Conservation (phyloP, 1,139 yeast species). For the Kodamaea sp. region DNA sequence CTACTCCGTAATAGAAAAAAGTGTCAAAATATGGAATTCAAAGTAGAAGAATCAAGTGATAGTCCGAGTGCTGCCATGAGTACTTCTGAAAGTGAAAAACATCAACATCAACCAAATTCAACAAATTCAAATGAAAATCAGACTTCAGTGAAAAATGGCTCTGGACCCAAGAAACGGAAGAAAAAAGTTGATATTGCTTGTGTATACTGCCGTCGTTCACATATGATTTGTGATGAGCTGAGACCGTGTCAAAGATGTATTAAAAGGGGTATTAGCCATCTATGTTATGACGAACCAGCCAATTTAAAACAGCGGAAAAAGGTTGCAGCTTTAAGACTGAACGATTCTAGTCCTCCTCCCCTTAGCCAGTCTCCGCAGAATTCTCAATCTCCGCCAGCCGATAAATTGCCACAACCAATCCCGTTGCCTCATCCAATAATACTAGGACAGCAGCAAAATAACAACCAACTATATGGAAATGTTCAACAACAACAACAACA, state of each 20-base stretch:
- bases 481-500: conserved; percentile 6
- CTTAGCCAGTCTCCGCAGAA: conserved; percentile 5
- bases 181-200: conserved; percentile 72
- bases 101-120: no score
- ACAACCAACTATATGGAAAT: neutral
- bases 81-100: neutral
- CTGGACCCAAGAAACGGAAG: conserved; percentile 26
- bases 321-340: conserved; percentile 27
- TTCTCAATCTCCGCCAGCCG: conserved; percentile 8
- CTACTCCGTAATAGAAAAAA: neutral
- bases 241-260: conserved; percentile 89
- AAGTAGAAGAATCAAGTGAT: neutral
- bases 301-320: conserved; percentile 41
- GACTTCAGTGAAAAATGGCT: neutral
- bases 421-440: conserved; percentile 8
- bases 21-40: neutral
- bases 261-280: conserved; percentile 82
- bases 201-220: conserved; percentile 88
- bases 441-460: conserved; percentile 7
- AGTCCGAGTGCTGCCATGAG: neutral
- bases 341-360: conserved; percentile 7
- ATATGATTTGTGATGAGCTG: conserved; percentile 86
- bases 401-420: conserved; percentile 9
- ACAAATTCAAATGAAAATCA: no score
- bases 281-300: conserved; percentile 79